Evolutionary conservation across 345 rosid species (phyloP).

Genomic region (Aurinia saxatilis): DNA sequence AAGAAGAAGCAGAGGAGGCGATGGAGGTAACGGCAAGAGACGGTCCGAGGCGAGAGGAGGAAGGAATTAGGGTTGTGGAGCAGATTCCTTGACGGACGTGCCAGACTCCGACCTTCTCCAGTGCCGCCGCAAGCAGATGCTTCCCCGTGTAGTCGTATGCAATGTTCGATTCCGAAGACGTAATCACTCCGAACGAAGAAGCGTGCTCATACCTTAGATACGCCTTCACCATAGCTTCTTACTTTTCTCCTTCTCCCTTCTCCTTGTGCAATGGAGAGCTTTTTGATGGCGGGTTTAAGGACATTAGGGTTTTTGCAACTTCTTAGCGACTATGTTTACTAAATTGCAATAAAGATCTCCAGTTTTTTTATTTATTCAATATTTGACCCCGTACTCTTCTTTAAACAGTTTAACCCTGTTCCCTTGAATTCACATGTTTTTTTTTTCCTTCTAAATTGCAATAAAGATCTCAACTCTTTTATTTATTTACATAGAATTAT

Average conservation of each 20-base stretch:
- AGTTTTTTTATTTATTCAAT: background rate
- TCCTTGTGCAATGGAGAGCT: background rate
- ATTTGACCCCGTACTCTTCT: background rate
- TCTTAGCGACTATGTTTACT: background rate
- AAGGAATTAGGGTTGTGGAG: conserved; percentile 53
- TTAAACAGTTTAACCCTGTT: too few relatives aligned
- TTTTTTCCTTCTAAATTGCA: too few relatives aligned
- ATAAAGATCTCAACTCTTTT: too few relatives aligned
- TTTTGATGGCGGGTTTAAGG: conserved; percentile 4
- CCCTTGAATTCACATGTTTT: too few relatives aligned
- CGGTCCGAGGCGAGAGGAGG: conserved; percentile 47
- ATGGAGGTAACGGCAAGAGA: conserved; percentile 53
- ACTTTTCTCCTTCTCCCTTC: conserved; percentile 1
- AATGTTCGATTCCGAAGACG: conserved; percentile 57
- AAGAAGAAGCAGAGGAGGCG: conserved; percentile 45
- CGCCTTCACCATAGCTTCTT: conserved; percentile 57
- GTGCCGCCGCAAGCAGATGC: conserved; percentile 71
- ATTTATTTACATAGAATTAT: too few relatives aligned
- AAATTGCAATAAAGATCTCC: background rate
- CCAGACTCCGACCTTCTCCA: conserved; percentile 85
- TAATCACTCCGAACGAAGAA: conserved; percentile 57
- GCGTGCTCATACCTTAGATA: conserved; percentile 67
- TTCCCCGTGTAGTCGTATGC: conserved; percentile 58
- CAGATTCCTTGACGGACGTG: conserved; percentile 88
- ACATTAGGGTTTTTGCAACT: background rate